These are phyloP conservation scores for Carex littledalei DNA, from an alignment of 176 grass and related monocot species.

Conservation along the genomic window DNA sequence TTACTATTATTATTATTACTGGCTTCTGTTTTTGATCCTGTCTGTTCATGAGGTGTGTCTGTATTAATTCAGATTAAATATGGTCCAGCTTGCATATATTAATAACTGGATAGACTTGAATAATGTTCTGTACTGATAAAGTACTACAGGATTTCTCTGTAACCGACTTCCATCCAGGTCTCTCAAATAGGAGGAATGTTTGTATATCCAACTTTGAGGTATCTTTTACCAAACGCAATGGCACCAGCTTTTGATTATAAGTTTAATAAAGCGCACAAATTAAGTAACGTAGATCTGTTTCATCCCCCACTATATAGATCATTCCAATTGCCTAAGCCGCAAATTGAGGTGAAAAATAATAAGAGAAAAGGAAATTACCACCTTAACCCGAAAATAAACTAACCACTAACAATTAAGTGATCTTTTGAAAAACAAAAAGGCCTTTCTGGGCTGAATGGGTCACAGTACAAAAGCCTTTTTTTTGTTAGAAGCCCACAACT, in stretches of 20 bases:
- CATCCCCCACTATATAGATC: background rate
- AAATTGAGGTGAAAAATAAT: background rate
- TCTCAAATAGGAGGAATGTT: background rate
- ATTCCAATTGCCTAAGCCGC: background rate
- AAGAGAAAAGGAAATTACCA: background rate
- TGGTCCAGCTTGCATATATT: background rate
- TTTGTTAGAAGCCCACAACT: background rate
- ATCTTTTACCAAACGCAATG: background rate
- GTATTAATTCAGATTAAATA: background rate
- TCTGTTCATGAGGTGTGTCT: background rate
- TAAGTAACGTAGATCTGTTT: background rate
- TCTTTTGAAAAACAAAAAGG: background rate
- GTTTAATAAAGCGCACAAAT: background rate
- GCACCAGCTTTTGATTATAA: background rate
- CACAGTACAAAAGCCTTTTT: background rate
- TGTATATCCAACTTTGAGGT: background rate
- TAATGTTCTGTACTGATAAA: background rate
- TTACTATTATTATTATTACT: background rate
- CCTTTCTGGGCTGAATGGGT: background rate
- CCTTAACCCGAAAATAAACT: background rate
- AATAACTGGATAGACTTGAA: background rate
- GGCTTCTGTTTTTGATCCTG: background rate
- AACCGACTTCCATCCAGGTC: background rate
- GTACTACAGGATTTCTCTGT: background rate
- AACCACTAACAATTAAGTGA: background rate